Evolutionary conservation across 164 flowering plant genomes (phyloP).

Genomic region (Magnolia sinica): DNA sequence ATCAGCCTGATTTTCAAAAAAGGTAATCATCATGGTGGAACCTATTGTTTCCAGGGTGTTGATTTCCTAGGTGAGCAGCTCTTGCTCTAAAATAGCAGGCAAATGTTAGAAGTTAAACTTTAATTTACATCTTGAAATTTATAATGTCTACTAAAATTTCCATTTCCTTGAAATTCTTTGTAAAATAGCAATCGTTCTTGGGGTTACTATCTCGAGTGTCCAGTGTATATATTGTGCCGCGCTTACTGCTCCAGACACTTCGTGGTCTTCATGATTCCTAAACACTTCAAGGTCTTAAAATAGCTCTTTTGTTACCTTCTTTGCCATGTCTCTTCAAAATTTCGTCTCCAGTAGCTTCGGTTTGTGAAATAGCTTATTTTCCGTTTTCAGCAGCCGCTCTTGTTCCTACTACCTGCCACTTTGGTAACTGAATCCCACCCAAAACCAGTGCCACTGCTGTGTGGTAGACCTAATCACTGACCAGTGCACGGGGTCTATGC

Average conservation of each 20-base stretch:
- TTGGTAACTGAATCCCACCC: background rate
- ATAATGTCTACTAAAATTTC: background rate
- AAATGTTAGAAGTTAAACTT: too few species aligned
- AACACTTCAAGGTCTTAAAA: background rate
- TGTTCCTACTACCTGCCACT: background rate
- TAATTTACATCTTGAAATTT: too few species aligned
- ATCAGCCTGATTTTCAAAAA: too few species aligned
- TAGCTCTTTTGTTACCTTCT: background rate
- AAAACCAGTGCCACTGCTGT: background rate
- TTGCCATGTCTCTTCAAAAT: too few species aligned
- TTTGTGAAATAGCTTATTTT: background rate
- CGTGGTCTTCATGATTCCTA: background rate
- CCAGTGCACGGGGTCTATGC: slow-evolving; percentile 83
- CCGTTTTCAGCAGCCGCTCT: background rate
- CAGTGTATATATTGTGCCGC: background rate
- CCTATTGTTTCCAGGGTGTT: too few species aligned
- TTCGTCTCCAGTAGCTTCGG: background rate
- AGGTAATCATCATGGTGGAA: too few species aligned
- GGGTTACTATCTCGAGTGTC: background rate
- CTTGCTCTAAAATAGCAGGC: background rate
- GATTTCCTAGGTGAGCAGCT: background rate
- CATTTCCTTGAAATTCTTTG: too few species aligned
- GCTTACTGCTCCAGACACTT: background rate
- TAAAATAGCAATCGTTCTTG: background rate
- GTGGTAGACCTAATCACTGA: slow-evolving; percentile 49